Evolutionary conservation across 371 early-diverging fungal species (phyloP), one percentile per base, ranked within the genome.

Genomic region (Entomophthora muscae): DNA sequence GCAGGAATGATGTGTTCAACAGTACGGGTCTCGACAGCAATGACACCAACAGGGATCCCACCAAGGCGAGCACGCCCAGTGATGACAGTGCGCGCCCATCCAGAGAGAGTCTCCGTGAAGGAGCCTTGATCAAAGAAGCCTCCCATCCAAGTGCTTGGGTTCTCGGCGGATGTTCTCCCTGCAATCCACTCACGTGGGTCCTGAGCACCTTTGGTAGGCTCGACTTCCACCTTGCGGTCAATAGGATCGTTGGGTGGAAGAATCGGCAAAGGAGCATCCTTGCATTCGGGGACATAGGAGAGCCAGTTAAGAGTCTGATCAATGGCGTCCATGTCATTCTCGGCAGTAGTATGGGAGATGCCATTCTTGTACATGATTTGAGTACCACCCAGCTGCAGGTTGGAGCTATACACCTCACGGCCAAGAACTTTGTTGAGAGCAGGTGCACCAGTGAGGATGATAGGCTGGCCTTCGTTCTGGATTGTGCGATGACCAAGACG

Each of bases 311-410:
- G n/a, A n/a, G n/a, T n/a, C n/a, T n/a, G n/a, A n/a, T n/a, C n/a
- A n/a, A n/a, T n/a, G n/a, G n/a, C n/a, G n/a, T n/a, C n/a, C n/a
- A n/a, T n/a, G n/a, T n/a, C n/a, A n/a, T n/a, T n/a, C n/a, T n/a
- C n/a, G 33, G 94, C 98, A 5, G 90, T 90, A 71, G 92, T 77
- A 68, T 99, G 98, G 33, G 93, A 91, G 3, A 98, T 91, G 68
- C 98, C 98, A 78, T 99, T 99, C 78, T 88, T 88, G 83, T 86
- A 86, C 95, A 98, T 94, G 78, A 99, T 94, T 73, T 95, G 95
- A 24, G 95, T 92, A 60, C 99, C 98, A 69, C 99, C 99, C 52
- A 99, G 81, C 74, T 98, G 97, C 72, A 97, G 72, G 79, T 99
- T 99, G 67, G 90, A 93, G 13, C 94, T 87, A 76, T 99, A 99